A percentile compares a stretch with the other conserved stretches of the same genome.
Conservation (phyloP, 139 green algal genomes). For the Closterium sp. region DNA sequence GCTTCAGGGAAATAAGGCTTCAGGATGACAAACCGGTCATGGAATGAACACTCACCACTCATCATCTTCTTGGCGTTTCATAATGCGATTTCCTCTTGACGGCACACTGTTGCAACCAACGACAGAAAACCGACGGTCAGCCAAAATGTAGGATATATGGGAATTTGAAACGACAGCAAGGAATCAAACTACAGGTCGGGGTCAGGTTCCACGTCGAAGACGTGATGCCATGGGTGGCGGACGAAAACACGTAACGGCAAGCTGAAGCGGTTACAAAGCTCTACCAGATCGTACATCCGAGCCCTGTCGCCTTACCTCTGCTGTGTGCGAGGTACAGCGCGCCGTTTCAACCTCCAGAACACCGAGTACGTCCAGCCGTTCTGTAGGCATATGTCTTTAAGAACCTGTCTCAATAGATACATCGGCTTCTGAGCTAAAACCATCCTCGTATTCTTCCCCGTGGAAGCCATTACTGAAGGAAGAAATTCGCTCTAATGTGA, state of each 20-base stretch:
- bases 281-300: neutral
- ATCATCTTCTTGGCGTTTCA: neutral
- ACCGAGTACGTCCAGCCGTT: neutral
- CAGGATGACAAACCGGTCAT: neutral
- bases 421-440: neutral
- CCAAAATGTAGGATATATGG: no score
- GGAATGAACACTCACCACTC: neutral
- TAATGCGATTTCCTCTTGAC: neutral
- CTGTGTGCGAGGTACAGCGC: neutral
- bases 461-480: neutral
- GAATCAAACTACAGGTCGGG: neutral
- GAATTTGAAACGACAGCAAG: neutral
- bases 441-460: neutral
- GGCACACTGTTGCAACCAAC: neutral
- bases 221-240: neutral
- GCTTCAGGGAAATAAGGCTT: neutral
- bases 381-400: neutral
- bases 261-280: neutral
- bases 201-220: neutral
- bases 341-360: neutral
- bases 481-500: neutral
- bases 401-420: neutral
- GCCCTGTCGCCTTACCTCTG: neutral
- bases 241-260: neutral
- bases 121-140: no score